These are phyloP conservation scores for Cynanchum wilfordii DNA, from an alignment of 257 asterid species.

Conservation along the genomic window DNA sequence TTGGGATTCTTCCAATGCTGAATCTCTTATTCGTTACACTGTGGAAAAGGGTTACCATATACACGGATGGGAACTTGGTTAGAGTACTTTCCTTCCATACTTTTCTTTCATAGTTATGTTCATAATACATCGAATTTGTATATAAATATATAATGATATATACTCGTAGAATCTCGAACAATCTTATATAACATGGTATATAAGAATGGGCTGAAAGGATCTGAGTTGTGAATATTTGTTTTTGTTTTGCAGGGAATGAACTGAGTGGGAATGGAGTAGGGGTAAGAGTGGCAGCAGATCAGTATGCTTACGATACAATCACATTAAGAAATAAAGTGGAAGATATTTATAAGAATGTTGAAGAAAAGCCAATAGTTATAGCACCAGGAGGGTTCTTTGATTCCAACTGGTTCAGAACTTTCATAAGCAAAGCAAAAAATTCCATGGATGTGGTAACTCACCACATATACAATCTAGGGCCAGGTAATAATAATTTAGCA, in stretches of 20 bases:
- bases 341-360: constrained; percentile 33
- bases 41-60: constrained; percentile 54
- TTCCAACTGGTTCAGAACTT: constrained; percentile 40
- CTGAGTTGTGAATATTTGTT: too few relatives aligned
- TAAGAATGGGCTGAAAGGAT: too few relatives aligned
- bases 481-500: constrained; percentile 35
- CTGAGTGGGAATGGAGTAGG: constrained; percentile 65
- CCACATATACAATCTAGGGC: constrained; percentile 73
- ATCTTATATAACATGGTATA: too few relatives aligned
- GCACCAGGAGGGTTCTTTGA: constrained; percentile 72
- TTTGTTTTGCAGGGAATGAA: constrained; percentile 49
- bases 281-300: constrained; percentile 37
- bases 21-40: constrained; percentile 51
- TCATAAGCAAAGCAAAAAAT: constrained; percentile 26
- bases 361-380: constrained; percentile 33
- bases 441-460: constrained; percentile 47
- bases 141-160: too few relatives aligned
- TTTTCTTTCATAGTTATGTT: too few relatives aligned
- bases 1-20: constrained; percentile 38
- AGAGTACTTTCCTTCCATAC: background rate
- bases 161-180: too few relatives aligned
- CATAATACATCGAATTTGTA: too few relatives aligned
- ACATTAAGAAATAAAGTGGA: constrained; percentile 27
- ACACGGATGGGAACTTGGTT: constrained; percentile 83
- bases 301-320: constrained; percentile 47